Evolutionary conservation across 2,329 filamentous ascomycete genomes (phyloP).

Genomic region (Aureobasidium sp.): DNA sequence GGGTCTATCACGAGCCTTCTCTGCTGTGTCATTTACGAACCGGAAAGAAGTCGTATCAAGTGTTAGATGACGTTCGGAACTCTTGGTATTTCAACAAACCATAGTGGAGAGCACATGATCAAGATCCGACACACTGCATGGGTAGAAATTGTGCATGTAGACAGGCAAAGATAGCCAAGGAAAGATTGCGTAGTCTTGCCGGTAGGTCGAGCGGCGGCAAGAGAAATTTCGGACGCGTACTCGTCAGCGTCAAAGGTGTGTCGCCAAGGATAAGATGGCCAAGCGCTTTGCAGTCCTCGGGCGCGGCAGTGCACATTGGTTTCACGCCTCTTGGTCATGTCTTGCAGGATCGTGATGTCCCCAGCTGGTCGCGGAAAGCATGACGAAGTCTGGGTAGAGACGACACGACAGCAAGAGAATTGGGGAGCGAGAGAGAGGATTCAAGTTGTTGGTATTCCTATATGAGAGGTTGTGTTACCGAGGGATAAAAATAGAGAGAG

Average conservation of each 20-base stretch:
- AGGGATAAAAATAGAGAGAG: not conserved
- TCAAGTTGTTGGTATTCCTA: too few species aligned
- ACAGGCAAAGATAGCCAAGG: not conserved
- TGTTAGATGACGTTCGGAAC: too few species aligned
- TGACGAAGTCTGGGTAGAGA: not conserved
- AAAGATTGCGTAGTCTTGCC: slow-evolving; percentile 10
- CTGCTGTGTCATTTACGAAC: too few species aligned
- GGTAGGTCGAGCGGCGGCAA: not conserved
- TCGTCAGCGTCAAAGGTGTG: not conserved
- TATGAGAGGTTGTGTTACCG: not conserved
- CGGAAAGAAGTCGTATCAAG: too few species aligned
- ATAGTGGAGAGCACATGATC: not conserved
- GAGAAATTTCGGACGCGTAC: not conserved
- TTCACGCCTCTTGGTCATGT: not conserved
- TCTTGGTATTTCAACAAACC: not conserved
- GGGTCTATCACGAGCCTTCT: too few species aligned
- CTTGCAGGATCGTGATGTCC: not conserved
- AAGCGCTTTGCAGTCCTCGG: not conserved
- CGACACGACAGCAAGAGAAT: not conserved
- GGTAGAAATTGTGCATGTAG: too few species aligned
- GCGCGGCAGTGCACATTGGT: not conserved
- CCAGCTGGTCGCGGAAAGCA: not conserved
- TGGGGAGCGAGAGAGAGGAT: not conserved
- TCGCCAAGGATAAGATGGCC: not conserved
- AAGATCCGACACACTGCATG: not conserved